phyloP scores from a whole-genome alignment of 345 rosid species.

The Syzygium grande region DNA sequence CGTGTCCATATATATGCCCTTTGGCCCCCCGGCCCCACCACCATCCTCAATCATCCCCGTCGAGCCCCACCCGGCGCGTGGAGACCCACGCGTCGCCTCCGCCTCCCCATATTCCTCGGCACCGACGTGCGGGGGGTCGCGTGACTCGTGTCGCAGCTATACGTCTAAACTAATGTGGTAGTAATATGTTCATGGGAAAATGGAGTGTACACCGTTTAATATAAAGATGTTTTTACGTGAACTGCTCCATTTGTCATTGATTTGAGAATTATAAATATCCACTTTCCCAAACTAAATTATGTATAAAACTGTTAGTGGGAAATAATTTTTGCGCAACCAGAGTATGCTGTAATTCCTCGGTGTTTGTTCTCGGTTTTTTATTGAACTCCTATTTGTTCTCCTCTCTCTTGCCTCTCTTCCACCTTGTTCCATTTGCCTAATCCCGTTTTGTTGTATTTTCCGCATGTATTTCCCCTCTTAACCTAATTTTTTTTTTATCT shows the following conservation, averaged over 20 bases:
- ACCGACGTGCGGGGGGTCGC: conserved; percentile 47
- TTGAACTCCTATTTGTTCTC: neutral
- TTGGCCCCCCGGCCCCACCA: neutral
- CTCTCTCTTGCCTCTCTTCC: neutral
- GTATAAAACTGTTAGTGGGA: neutral
- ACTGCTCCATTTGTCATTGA: neutral
- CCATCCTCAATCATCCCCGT: conserved; percentile 8
- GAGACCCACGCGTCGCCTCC: conserved; percentile 18
- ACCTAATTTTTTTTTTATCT: neutral
- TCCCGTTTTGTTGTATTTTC: neutral
- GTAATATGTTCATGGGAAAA: neutral
- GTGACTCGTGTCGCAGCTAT: conserved; percentile 34
- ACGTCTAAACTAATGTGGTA: conserved; percentile 24
- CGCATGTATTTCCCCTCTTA: neutral
- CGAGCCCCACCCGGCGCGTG: conserved; percentile 34
- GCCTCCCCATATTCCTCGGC: conserved; percentile 57
- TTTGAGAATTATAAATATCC: neutral
- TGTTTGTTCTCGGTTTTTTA: neutral
- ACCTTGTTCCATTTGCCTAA: neutral
- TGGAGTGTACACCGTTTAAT: neutral
- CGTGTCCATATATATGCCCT: conserved; percentile 46
- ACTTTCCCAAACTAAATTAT: neutral
- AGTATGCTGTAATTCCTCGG: neutral
- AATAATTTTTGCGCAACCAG: neutral
- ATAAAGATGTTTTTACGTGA: neutral